Evolutionary conservation across 805 yeast genomes (phyloP).

Genomic region (Kuraishia piskuri): DNA sequence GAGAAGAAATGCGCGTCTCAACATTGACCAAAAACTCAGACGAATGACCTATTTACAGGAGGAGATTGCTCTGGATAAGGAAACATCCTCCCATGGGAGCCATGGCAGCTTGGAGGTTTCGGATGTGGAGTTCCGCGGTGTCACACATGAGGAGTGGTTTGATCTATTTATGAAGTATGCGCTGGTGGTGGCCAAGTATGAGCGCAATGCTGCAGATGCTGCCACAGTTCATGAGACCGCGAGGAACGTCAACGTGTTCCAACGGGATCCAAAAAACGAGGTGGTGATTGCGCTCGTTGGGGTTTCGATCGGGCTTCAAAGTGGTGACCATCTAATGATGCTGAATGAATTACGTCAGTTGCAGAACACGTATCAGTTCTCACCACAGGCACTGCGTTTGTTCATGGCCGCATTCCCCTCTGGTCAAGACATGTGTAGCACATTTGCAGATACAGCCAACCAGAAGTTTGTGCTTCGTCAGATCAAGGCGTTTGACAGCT

Average conservation of each 20-base stretch:
- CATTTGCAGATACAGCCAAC: constrained; percentile 69
- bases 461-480: constrained; percentile 89
- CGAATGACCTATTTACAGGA: constrained; percentile 59
- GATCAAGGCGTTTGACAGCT: constrained; percentile 78
- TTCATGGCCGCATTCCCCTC: constrained; percentile 61
- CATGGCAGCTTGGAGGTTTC: constrained; percentile 27
- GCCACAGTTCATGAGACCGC: constrained; percentile 66
- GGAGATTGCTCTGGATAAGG: constrained; percentile 31
- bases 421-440: constrained; percentile 49
- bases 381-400: constrained; percentile 55
- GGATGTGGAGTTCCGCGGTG: constrained; percentile 60
- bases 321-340: constrained; percentile 43
- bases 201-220: constrained; percentile 50
- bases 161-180: constrained; percentile 75
- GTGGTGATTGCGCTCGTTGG: constrained; percentile 56
- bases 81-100: constrained; percentile 8
- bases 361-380: constrained; percentile 66
- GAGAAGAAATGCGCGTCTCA: constrained; percentile 51
- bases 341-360: constrained; percentile 54
- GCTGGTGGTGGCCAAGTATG: constrained; percentile 53
- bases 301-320: constrained; percentile 40
- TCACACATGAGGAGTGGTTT: constrained; percentile 78
- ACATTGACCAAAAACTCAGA: constrained; percentile 65
- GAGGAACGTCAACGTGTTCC: constrained; percentile 69
- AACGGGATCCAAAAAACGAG: constrained; percentile 52